phyloP scores from a whole-genome alignment of 352 stramenopile species.

The Thalassiosira mediterranea region DNA sequence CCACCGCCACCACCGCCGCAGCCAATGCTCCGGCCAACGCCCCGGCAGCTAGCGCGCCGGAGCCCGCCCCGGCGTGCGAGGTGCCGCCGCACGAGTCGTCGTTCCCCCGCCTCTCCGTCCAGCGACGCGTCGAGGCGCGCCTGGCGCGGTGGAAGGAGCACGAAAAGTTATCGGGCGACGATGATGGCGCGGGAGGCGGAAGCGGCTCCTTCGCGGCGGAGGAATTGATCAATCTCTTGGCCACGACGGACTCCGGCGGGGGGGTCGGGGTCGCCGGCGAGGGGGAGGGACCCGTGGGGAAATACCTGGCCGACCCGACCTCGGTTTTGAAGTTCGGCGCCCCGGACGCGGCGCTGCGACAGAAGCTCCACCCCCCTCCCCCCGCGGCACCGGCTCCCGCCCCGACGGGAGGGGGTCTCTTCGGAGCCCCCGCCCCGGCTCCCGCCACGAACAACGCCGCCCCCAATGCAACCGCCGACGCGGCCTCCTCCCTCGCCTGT shows the following conservation, averaged over 20 bases:
- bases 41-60: not conserved
- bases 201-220: constrained; percentile 11
- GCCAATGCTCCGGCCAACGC: too few relatives aligned
- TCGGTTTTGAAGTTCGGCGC: constrained; percentile 6
- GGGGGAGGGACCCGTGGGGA: constrained; percentile 11
- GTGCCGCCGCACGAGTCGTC: not conserved
- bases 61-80: not conserved
- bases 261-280: not conserved
- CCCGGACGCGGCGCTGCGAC: not conserved
- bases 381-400: not conserved
- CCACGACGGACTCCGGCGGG: not conserved
- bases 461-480: not conserved
- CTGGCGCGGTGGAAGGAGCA: not conserved
- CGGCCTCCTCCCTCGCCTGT: too few relatives aligned
- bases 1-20: not conserved
- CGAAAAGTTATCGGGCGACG: constrained; percentile 1
- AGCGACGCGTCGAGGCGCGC: not conserved
- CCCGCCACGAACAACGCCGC: constrained; percentile 13
- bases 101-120: not conserved
- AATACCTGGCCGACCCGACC: constrained; percentile 27
- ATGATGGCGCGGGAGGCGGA: not conserved
- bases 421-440: constrained; percentile 21
- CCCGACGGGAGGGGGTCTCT: constrained; percentile 13
- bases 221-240: constrained; percentile 18
- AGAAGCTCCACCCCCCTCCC: not conserved